Conservation (phyloP, 768 basidiomycete genomes). For the Russula foetens region DNA sequence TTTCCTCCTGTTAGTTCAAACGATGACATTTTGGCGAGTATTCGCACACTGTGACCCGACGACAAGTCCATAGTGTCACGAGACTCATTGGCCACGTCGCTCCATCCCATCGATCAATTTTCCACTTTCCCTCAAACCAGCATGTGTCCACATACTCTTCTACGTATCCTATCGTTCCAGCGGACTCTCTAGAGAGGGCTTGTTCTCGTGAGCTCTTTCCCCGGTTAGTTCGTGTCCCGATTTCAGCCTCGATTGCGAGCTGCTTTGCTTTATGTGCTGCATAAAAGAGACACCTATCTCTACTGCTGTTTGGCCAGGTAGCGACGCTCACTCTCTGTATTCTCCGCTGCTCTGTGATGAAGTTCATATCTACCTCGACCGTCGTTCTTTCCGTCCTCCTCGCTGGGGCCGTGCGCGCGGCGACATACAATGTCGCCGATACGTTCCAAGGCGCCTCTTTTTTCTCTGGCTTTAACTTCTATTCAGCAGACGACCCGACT, state of each 20-base stretch:
- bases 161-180: neutral
- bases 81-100: no score
- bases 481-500: constrained; percentile 52
- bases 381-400: no score
- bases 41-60: neutral
- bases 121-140: no score
- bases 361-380: neutral
- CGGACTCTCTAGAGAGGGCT: neutral
- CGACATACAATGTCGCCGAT: constrained; percentile 39
- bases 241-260: neutral
- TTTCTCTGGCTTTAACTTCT: constrained; percentile 40
- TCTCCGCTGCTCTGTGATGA: neutral
- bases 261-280: neutral
- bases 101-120: no score
- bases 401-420: constrained; percentile 35
- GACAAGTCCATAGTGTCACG: neutral
- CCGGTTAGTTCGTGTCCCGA: neutral
- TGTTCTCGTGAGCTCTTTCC: neutral
- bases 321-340: neutral
- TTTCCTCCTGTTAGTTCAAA: no score
- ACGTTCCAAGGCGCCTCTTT: constrained; percentile 41
- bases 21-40: neutral
- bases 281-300: neutral
- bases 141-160: no score
- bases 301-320: neutral